These are phyloP conservation scores for Nannochloropsis gaditana DNA, from an alignment of 108 stramenopile species.

Conservation along the genomic window DNA sequence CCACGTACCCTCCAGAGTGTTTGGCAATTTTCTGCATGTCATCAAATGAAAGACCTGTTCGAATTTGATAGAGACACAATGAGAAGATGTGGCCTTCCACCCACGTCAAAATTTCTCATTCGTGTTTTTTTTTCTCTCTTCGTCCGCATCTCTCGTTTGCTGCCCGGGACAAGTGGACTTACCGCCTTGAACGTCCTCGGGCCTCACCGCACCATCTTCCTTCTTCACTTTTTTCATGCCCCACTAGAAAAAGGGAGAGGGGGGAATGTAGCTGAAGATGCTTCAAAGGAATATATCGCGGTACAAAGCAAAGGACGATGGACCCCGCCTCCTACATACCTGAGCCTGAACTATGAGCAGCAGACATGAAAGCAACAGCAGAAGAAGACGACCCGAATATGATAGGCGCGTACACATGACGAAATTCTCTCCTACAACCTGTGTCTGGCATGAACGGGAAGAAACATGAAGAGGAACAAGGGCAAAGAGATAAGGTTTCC, in stretches of 20 bases:
- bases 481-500: no score
- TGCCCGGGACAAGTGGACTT: background rate
- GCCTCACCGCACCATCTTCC: background rate
- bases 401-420: no score
- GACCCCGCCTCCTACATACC: background rate
- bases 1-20: background rate
- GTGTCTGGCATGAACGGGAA: no score
- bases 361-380: background rate
- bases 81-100: background rate
- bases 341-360: background rate
- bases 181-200: background rate
- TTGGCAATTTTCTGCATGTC: slow-evolving; percentile 5
- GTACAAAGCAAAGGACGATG: background rate
- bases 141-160: background rate
- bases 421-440: no score
- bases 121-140: background rate
- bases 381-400: background rate
- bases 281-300: no score
- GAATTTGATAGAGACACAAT: background rate
- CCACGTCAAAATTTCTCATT: background rate
- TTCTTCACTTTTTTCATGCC: background rate
- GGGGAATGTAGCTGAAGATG: no score
- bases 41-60: background rate
- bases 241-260: background rate
- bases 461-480: no score